Evolutionary conservation across 2,329 filamentous ascomycete species (phyloP).

Genomic region (Didymosphaeria variabile): DNA sequence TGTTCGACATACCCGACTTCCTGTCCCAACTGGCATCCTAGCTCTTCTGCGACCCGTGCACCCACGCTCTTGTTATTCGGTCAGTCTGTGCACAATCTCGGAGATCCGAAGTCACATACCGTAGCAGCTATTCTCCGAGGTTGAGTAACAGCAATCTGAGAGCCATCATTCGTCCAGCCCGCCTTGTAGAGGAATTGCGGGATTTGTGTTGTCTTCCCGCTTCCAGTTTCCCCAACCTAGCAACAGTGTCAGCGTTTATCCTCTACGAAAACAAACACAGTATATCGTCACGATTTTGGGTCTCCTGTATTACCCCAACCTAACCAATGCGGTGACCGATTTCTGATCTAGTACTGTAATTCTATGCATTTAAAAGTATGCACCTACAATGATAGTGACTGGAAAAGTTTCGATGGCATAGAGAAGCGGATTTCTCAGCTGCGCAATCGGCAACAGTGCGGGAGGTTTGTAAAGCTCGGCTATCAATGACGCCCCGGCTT

Average conservation of each 20-base stretch:
- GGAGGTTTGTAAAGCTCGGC: constrained; percentile 87
- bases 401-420: constrained; percentile 86
- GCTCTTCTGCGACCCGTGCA: constrained; percentile 86
- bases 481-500: constrained; percentile 64
- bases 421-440: constrained; percentile 79
- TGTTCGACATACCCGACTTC: constrained; percentile 65
- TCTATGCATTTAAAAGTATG: background rate
- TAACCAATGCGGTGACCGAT: too few relatives aligned
- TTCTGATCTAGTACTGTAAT: background rate
- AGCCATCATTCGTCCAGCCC: constrained; percentile 87
- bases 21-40: constrained; percentile 84
- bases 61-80: constrained; percentile 71
- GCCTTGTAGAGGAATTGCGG: constrained; percentile 89
- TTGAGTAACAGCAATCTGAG: constrained; percentile 89
- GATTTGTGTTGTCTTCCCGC: constrained; percentile 71
- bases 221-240: constrained; percentile 80
- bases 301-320: too few relatives aligned
- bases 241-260: background rate
- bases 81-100: background rate
- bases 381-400: constrained; percentile 79
- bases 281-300: too few relatives aligned
- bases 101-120: background rate
- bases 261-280: too few relatives aligned
- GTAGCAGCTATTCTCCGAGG: constrained; percentile 90
- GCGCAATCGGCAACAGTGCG: constrained; percentile 84